Evolutionary conservation across 495 filamentous ascomycete species (phyloP).

Genomic region (Xylaria curta): DNA sequence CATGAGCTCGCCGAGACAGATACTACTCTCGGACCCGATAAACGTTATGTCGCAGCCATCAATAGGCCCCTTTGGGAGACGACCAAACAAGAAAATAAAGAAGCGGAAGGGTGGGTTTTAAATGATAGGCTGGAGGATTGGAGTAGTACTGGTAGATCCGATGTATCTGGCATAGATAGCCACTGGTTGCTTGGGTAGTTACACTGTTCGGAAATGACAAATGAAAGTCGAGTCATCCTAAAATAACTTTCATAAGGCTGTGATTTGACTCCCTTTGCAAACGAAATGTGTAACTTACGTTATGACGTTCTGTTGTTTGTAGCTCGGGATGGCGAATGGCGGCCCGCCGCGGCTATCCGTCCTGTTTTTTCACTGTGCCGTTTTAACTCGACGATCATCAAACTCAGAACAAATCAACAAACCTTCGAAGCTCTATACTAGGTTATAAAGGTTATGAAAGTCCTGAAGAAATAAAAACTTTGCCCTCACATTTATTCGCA

Average conservation of each 20-base stretch:
- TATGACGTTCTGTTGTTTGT: neutral
- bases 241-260: neutral
- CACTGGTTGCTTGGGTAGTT: neutral
- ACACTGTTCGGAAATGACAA: neutral
- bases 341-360: slow-evolving; percentile 10
- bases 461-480: too few relatives aligned
- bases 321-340: neutral
- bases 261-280: neutral
- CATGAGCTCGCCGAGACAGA: slow-evolving; percentile 30
- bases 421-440: neutral
- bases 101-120: slow-evolving; percentile 40
- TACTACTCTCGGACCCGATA: slow-evolving; percentile 29
- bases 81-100: slow-evolving; percentile 40
- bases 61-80: slow-evolving; percentile 45
- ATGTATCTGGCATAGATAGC: neutral
- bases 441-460: neutral
- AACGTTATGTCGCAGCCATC: slow-evolving; percentile 51
- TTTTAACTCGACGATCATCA: neutral
- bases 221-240: neutral
- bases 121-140: neutral
- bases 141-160: neutral
- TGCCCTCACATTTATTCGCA: neutral
- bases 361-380: slow-evolving; percentile 3
- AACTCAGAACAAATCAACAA: neutral
- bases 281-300: neutral